These are phyloP conservation scores for Russula virescens DNA, from an alignment of 768 basidiomycete genomes.

Conservation along the genomic window DNA sequence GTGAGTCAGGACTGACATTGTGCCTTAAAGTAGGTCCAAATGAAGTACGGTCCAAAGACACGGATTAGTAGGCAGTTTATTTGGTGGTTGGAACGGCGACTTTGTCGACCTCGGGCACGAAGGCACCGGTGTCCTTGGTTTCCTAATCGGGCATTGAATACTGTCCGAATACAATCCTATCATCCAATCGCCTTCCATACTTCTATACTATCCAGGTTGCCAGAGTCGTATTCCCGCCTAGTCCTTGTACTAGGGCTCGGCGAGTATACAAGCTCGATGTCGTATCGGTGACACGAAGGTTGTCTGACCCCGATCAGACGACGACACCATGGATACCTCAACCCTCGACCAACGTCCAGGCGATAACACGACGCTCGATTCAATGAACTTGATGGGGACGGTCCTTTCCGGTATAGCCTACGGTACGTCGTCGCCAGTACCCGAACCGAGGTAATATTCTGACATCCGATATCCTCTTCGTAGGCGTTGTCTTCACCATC, in stretches of 20 bases:
- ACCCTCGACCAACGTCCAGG: background rate
- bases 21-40: background rate
- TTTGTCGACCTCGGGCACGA: background rate
- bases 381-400: slow-evolving; percentile 25
- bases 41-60: slow-evolving; percentile 5
- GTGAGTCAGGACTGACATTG: no score
- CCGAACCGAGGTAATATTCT: no score
- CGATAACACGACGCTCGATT: slow-evolving; percentile 9
- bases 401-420: slow-evolving; percentile 27
- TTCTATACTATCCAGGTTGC: background rate
- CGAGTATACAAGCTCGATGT: slow-evolving; percentile 3
- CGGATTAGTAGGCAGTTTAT: background rate
- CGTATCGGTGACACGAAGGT: background rate
- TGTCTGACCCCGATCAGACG: background rate
- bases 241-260: slow-evolving; percentile 19
- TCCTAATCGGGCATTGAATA: slow-evolving; percentile 1
- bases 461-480: background rate
- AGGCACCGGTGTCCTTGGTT: background rate
- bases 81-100: background rate
- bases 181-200: background rate
- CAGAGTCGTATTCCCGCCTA: slow-evolving; percentile 4
- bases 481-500: slow-evolving; percentile 26
- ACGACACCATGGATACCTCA: slow-evolving; percentile 4
- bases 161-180: background rate
- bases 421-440: slow-evolving; percentile 21